Percentiles rank a stretch among this genome's conserved stretches.
Evolutionary conservation across 2,329 filamentous ascomycete species (phyloP).

Genomic region (Diaporthe nobilis): DNA sequence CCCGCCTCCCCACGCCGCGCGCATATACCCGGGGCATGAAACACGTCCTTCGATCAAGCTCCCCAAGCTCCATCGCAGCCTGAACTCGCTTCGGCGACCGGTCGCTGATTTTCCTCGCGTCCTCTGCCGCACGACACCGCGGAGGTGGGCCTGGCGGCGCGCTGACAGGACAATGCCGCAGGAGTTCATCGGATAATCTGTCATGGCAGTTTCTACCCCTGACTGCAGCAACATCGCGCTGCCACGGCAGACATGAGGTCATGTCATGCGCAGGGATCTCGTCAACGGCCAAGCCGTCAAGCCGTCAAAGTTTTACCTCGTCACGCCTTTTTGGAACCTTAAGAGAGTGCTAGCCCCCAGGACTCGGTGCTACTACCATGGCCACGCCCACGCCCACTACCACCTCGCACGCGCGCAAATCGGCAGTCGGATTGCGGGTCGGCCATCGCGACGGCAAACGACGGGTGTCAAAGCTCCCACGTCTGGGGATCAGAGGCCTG

Average conservation of each 20-base stretch:
- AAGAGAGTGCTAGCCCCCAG: background rate
- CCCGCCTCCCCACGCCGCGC: constrained; percentile 21
- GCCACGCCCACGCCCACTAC: background rate
- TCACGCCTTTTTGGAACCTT: constrained; percentile 24
- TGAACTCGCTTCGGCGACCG: background rate
- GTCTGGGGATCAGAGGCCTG: background rate
- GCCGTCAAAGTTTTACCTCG: constrained; percentile 7
- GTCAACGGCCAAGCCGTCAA: constrained; percentile 19
- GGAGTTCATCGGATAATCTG: constrained; percentile 15
- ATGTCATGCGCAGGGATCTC: constrained; percentile 32
- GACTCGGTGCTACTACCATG: background rate
- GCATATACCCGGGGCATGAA: constrained; percentile 23
- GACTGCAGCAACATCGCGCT: constrained; percentile 20
- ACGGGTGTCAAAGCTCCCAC: constrained; percentile 9
- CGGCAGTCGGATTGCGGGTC: constrained; percentile 18
- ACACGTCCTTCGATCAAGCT: background rate
- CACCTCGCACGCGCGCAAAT: background rate
- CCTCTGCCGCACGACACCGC: background rate
- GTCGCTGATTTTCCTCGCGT: background rate
- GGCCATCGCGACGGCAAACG: background rate
- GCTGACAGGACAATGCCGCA: background rate
- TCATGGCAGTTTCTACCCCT: constrained; percentile 6
- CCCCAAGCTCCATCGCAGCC: background rate
- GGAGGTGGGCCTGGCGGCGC: background rate
- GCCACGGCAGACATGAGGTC: constrained; percentile 18